Percentiles rank a stretch among this genome's conserved stretches.
Conservation (phyloP, 495 filamentous ascomycete genomes). For the Peziza echinospora region DNA sequence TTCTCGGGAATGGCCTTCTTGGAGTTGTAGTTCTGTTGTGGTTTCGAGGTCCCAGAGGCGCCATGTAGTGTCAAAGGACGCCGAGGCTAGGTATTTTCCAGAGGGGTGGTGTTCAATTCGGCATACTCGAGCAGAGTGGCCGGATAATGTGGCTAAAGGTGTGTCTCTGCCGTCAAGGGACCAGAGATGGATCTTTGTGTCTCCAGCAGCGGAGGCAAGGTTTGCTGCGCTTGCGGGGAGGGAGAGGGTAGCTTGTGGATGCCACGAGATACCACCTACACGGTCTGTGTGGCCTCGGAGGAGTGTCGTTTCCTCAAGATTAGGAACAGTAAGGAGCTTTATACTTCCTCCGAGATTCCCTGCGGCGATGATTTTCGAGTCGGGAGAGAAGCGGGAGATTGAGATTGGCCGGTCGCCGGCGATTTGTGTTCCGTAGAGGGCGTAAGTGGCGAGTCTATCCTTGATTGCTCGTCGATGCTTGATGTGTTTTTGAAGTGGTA, state of each 20-base stretch:
- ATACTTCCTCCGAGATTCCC: conserved; percentile 84
- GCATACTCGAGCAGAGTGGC: conserved; percentile 71
- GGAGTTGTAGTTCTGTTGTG: conserved; percentile 59
- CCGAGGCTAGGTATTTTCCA: conserved; percentile 73
- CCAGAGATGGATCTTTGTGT: conserved; percentile 81
- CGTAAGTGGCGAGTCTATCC: conserved; percentile 58
- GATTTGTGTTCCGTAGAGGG: conserved; percentile 79
- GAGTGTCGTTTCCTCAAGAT: conserved; percentile 48
- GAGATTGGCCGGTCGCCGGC: conserved; percentile 75
- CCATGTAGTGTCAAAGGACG: conserved; percentile 93
- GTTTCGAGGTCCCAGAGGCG: conserved; percentile 85
- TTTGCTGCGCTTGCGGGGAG: conserved; percentile 59
- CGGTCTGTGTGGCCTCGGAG: conserved; percentile 68
- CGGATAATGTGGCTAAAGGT: conserved; percentile 61
- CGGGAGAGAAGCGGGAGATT: conserved; percentile 75
- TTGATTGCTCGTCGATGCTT: conserved; percentile 78
- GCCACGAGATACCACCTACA: conserved; percentile 80
- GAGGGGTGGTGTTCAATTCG: conserved; percentile 89
- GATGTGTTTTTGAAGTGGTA: conserved; percentile 68
- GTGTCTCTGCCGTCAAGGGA: conserved; percentile 53
- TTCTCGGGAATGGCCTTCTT: conserved; percentile 86
- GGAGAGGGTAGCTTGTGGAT: conserved; percentile 58
- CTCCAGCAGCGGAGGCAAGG: conserved; percentile 74
- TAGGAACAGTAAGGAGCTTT: conserved; percentile 62
- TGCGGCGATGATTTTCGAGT: conserved; percentile 60